A percentile compares a stretch with the other conserved stretches of the same genome.
Conservation (phyloP, 306 rosid species). For the Fagus sylvatica region DNA sequence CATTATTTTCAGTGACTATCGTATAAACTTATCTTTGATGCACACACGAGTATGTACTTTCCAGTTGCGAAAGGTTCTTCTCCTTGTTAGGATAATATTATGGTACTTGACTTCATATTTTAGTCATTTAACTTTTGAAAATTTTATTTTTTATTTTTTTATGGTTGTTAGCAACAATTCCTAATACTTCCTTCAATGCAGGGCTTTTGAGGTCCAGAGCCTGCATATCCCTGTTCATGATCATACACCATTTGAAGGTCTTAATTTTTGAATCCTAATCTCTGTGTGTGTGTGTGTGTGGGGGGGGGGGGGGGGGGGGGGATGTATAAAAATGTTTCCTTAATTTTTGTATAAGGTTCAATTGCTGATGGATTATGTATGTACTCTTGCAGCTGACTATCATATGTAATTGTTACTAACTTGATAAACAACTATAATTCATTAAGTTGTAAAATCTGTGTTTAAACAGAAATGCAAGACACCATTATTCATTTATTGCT, state of each 20-base stretch:
- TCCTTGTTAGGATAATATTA: conserved; percentile 1
- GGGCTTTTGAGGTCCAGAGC: conserved; percentile 92
- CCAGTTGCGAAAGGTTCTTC: conserved; percentile 3
- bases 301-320: no score
- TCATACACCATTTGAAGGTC: conserved; percentile 93
- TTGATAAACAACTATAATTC: background rate
- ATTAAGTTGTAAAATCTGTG: background rate
- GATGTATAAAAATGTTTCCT: no score
- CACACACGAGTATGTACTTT: conserved; percentile 2
- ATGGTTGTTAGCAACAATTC: background rate
- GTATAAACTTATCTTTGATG: background rate
- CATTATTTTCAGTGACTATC: background rate
- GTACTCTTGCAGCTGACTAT: no score
- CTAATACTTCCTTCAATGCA: conserved; percentile 30
- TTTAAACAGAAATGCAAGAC: no score
- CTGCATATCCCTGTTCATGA: conserved; percentile 83
- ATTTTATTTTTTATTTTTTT: background rate
- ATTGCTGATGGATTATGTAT: no score
- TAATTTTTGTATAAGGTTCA: background rate
- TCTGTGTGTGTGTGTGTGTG: background rate
- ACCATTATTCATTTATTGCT: no score
- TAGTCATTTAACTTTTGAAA: background rate
- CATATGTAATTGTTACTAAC: background rate
- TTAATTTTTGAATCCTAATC: conserved; percentile 16
- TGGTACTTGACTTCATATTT: background rate